Conservation (phyloP, 129 eudicot species). For the Smallanthus sonchifolius region DNA sequence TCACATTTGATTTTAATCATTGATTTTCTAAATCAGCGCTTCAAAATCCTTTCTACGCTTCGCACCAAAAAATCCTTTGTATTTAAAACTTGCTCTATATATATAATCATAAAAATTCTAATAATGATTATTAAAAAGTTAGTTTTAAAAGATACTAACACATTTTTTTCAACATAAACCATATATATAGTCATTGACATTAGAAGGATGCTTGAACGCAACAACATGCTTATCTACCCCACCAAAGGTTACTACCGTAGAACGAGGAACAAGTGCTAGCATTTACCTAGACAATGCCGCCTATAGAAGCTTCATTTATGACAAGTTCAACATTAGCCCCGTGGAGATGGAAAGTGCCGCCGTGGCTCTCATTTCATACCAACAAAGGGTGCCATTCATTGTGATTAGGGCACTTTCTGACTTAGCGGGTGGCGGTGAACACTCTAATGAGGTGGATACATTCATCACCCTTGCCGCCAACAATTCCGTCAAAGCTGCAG, state of each 20-base stretch:
- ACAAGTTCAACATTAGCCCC: slow-evolving; percentile 35
- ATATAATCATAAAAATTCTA: too few relatives aligned
- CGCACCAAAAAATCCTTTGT: too few relatives aligned
- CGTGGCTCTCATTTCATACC: slow-evolving; percentile 48
- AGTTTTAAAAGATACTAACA: not conserved
- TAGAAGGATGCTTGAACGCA: slow-evolving; percentile 33
- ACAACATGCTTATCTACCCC: slow-evolving; percentile 34
- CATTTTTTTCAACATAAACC: not conserved
- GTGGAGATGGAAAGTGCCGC: slow-evolving; percentile 67
- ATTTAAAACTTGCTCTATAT: too few relatives aligned
- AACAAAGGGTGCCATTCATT: slow-evolving; percentile 44
- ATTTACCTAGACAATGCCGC: slow-evolving; percentile 50
- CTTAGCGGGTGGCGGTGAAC: slow-evolving; percentile 38
- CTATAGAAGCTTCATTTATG: slow-evolving; percentile 36
- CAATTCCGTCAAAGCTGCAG: slow-evolving; percentile 17
- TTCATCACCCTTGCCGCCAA: slow-evolving; percentile 16
- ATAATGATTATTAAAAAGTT: too few relatives aligned
- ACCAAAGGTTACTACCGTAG: slow-evolving; percentile 36
- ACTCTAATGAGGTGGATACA: slow-evolving; percentile 23
- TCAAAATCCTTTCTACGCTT: too few relatives aligned
- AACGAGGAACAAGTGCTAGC: slow-evolving; percentile 46
- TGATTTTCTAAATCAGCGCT: too few relatives aligned
- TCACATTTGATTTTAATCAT: too few relatives aligned
- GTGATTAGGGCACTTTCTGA: slow-evolving; percentile 50
- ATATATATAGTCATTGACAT: slow-evolving; percentile 12